Conservation (phyloP, 2,329 filamentous ascomycete genomes). For the Alternaria longipes region DNA sequence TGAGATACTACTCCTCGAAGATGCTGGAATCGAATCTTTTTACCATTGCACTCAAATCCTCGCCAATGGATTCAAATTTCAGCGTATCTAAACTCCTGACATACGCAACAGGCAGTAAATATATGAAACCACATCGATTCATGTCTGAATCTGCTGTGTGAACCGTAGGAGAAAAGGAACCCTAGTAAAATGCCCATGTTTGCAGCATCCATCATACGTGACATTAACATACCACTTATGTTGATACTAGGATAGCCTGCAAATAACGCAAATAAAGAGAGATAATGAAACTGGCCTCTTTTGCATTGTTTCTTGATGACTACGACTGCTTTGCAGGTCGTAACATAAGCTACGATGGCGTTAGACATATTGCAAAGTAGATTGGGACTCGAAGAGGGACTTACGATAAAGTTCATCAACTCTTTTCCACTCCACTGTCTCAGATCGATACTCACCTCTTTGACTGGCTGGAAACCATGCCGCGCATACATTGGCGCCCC, state of each 20-base stretch:
- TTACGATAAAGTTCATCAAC: constrained; percentile 42
- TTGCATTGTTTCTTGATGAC: neutral
- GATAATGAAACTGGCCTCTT: neutral
- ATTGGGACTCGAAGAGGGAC: constrained; percentile 5
- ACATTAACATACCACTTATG: no score
- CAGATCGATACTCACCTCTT: constrained; percentile 42
- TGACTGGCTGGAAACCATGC: constrained; percentile 42
- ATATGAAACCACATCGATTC: no score
- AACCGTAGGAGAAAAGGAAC: no score
- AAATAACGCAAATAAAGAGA: neutral
- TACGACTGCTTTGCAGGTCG: constrained; percentile 6
- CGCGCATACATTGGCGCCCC: constrained; percentile 46
- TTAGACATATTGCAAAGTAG: neutral
- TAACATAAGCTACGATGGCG: constrained; percentile 4
- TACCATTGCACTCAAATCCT: no score
- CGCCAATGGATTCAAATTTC: no score
- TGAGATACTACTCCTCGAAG: no score
- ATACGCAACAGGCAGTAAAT: no score
- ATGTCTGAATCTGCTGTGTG: no score
- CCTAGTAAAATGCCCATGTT: no score
- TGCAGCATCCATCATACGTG: no score
- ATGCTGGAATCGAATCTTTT: no score
- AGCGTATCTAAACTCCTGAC: no score
- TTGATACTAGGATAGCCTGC: neutral
- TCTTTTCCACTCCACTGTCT: constrained; percentile 39